Conservation (phyloP, 31 red algal species). For the Pterothamnion heteromorphum region DNA sequence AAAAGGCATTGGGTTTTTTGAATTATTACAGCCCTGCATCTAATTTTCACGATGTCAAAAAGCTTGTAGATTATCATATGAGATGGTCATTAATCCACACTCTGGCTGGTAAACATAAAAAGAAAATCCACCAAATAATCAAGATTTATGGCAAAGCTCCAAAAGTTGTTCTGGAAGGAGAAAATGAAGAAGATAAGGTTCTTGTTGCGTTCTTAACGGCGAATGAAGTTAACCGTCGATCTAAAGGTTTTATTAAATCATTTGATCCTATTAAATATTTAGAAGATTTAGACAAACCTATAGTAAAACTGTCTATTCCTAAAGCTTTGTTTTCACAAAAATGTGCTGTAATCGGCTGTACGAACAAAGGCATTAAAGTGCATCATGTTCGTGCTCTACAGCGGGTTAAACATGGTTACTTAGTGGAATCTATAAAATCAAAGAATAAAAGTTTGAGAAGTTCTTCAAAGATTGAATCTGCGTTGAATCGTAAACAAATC, state of each 20-base stretch:
- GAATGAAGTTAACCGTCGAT: background rate
- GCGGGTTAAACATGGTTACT: background rate
- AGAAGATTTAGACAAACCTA: background rate
- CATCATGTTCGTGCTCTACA: constrained; percentile 1
- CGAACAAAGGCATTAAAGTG: background rate
- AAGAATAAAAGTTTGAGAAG: background rate
- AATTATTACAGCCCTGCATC: background rate
- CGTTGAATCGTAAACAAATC: background rate
- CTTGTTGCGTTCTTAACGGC: background rate
- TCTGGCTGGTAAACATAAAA: background rate
- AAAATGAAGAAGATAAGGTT: background rate
- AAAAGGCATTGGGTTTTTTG: background rate
- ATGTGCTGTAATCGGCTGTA: background rate
- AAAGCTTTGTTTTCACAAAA: background rate
- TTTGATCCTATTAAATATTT: background rate
- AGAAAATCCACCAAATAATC: background rate
- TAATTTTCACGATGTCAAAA: background rate
- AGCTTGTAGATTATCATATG: background rate
- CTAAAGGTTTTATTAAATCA: background rate
- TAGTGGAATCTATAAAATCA: constrained; percentile 6
- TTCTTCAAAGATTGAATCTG: background rate
- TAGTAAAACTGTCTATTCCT: background rate
- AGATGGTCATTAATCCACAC: background rate
- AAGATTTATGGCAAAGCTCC: background rate
- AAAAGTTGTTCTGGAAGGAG: background rate